phyloP scores from a whole-genome alignment of 2,329 filamentous ascomycete genomes.

The Dissoconium aciculare region DNA sequence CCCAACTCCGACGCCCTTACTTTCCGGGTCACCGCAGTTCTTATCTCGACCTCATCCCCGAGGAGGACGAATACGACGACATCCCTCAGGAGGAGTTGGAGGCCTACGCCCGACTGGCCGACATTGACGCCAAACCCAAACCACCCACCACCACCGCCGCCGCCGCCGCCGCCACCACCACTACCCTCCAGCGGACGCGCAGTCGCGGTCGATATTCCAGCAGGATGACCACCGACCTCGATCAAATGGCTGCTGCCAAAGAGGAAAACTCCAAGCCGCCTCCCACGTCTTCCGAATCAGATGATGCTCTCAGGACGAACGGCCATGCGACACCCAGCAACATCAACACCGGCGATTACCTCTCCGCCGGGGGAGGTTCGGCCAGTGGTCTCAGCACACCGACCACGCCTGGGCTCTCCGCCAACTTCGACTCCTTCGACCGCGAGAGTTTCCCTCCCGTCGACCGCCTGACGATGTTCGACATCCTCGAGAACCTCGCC shows the following conservation, averaged over 20 bases:
- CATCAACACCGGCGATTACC: slow-evolving; percentile 17
- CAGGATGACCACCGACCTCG: slow-evolving; percentile 11
- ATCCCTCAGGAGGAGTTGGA: slow-evolving; percentile 13
- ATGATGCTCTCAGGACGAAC: not conserved
- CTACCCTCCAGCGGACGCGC: not conserved
- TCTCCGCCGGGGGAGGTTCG: slow-evolving; percentile 26
- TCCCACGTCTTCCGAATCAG: no score
- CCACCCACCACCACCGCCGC: not conserved
- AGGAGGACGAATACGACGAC: slow-evolving; percentile 9
- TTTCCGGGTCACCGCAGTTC: slow-evolving; percentile 15
- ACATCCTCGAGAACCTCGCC: slow-evolving; percentile 84
- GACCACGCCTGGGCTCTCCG: slow-evolving; percentile 40
- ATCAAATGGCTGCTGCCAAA: slow-evolving; percentile 20
- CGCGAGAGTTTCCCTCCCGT: slow-evolving; percentile 77
- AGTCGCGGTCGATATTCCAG: no score
- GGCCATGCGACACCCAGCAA: not conserved
- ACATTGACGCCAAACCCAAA: slow-evolving; percentile 12
- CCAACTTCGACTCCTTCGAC: slow-evolving; percentile 65
- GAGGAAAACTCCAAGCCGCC: slow-evolving; percentile 15
- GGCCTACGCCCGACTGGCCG: slow-evolving; percentile 16
- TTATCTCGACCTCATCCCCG: slow-evolving; percentile 19
- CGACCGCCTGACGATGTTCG: slow-evolving; percentile 80
- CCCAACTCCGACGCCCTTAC: slow-evolving; percentile 13
- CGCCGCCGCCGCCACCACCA: slow-evolving; percentile 5
- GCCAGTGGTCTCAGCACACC: slow-evolving; percentile 21